A percentile compares a stretch with the other conserved stretches of the same genome.
Evolutionary conservation across 345 rosid species (phyloP).

Genomic region (Brassica napus): Da-Ae NC_063440.1:22166001-22166500

Average conservation of each 20-base stretch:
- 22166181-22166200: conserved; percentile 15
- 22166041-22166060: conserved; percentile 61
- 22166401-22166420: neutral
- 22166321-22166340: neutral
- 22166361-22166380: conserved; percentile 19
- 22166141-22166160: conserved; percentile 28
- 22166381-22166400: conserved; percentile 1
- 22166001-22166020: conserved; percentile 62
- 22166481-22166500: neutral
- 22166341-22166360: neutral
- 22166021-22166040: conserved; percentile 68
- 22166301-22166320: neutral
- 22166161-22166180: neutral
- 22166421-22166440: conserved; percentile 17
- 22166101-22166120: conserved; percentile 19
- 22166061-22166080: conserved; percentile 47
- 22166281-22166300: neutral
- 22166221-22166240: neutral
- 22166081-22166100: conserved; percentile 39
- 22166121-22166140: conserved; percentile 56
- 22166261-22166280: neutral
- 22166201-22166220: conserved; percentile 33
- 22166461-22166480: neutral
- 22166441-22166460: conserved; percentile 1
- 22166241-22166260: neutral